A percentile compares a stretch with the other conserved stretches of the same genome.
phyloP scores from a whole-genome alignment of 2,329 filamentous ascomycete species.

The Apiospora arundinis region DNA sequence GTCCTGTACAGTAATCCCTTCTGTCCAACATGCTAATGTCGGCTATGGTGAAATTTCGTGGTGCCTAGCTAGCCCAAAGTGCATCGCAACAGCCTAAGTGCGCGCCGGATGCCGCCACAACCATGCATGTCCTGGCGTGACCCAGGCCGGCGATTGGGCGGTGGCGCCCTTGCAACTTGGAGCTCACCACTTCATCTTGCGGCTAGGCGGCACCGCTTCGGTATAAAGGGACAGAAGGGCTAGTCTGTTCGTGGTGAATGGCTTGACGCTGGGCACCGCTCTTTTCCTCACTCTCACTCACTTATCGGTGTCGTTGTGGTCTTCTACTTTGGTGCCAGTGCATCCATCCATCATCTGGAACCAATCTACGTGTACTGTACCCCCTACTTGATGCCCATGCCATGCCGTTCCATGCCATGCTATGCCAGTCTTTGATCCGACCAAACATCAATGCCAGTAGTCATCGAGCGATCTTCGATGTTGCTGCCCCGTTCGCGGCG shows the following conservation, averaged over 20 bases:
- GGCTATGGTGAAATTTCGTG: conserved; percentile 11
- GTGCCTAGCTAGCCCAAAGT: neutral
- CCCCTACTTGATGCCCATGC: neutral
- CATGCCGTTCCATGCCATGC: neutral
- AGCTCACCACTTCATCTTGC: conserved; percentile 1
- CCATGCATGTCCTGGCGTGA: conserved; percentile 11
- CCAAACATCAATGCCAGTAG: too few species aligned
- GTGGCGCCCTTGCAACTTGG: conserved; percentile 4
- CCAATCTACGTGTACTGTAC: neutral
- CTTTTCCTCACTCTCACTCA: neutral
- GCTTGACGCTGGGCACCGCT: conserved; percentile 9
- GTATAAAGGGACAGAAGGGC: neutral
- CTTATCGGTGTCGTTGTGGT: neutral
- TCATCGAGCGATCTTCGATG: too few species aligned
- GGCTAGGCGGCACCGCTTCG: conserved; percentile 10
- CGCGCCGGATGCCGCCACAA: conserved; percentile 5
- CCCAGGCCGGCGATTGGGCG: neutral
- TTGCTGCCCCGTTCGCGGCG: neutral
- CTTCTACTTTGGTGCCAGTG: neutral
- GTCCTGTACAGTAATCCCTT: conserved; percentile 2
- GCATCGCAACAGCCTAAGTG: conserved; percentile 5
- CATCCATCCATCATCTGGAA: neutral
- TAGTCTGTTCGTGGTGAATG: conserved; percentile 14
- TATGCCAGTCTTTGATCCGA: too few species aligned
- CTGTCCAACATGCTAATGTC: conserved; percentile 3